Conservation (phyloP, 139 green algal genomes). For the Microglena sp. region DNA sequence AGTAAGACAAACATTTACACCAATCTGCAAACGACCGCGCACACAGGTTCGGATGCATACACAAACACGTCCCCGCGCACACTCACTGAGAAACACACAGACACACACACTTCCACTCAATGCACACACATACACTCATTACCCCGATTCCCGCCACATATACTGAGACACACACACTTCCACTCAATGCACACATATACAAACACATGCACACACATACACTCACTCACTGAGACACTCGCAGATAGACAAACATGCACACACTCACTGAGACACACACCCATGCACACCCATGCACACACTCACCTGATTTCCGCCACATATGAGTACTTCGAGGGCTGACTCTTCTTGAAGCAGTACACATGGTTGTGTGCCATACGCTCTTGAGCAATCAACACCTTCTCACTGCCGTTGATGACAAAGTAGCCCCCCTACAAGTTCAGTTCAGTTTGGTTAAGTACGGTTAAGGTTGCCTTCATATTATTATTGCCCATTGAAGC, state of each 20-base stretch:
- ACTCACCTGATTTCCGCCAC: slow-evolving; percentile 65
- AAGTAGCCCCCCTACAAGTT: slow-evolving; percentile 91
- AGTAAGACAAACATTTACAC: no score
- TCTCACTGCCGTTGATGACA: slow-evolving; percentile 97
- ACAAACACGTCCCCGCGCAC: no score
- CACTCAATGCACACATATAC: no score
- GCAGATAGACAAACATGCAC: no score
- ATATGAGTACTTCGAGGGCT: slow-evolving; percentile 89
- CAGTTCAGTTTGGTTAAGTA: slow-evolving; percentile 5
- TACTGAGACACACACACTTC: no score
- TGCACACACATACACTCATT: no score
- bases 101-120: no score
- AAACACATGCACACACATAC: no score
- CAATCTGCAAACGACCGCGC: not conserved
- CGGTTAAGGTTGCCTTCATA: not conserved
- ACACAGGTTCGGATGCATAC: not conserved
- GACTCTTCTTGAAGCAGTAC: slow-evolving; percentile 94
- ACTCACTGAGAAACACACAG: no score
- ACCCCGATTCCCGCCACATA: no score
- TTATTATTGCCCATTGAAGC: not conserved
- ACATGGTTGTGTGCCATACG: slow-evolving; percentile 97
- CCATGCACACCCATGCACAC: not conserved
- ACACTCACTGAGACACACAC: not conserved
- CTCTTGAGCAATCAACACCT: slow-evolving; percentile 98
- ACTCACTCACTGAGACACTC: no score